phyloP scores from a whole-genome alignment of 495 filamentous ascomycete species.

The Geopyxis carbonaria region DNA sequence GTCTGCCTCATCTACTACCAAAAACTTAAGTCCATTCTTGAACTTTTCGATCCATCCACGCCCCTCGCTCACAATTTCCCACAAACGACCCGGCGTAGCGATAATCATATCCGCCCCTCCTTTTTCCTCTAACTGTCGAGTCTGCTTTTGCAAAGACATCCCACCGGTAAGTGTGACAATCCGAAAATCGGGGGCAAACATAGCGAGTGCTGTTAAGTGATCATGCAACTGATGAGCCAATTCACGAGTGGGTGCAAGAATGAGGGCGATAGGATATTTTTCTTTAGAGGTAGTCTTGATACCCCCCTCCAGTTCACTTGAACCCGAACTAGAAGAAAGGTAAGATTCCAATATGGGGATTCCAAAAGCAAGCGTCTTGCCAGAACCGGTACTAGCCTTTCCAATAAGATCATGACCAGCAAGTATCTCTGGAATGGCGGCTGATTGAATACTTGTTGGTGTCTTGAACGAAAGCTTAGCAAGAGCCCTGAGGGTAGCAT shows the following conservation, averaged over 20 bases:
- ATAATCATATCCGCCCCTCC: conserved; percentile 66
- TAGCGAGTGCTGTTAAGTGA: conserved; percentile 59
- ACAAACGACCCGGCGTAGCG: conserved; percentile 80
- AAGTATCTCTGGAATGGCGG: conserved; percentile 61
- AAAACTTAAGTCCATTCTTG: conserved; percentile 46
- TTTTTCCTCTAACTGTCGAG: conserved; percentile 46
- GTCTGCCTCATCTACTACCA: conserved; percentile 92
- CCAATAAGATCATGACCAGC: conserved; percentile 61
- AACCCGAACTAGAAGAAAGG: conserved; percentile 23
- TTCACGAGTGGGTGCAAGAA: conserved; percentile 83
- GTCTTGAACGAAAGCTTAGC: conserved; percentile 57
- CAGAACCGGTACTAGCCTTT: conserved; percentile 68
- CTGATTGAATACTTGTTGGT: conserved; percentile 65
- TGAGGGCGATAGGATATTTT: conserved; percentile 54
- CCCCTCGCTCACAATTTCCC: conserved; percentile 71
- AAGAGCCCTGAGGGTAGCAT: conserved; percentile 50
- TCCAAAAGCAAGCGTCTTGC: conserved; percentile 69
- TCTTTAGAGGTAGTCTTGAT: conserved; percentile 27
- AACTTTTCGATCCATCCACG: conserved; percentile 46
- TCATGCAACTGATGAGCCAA: conserved; percentile 75
- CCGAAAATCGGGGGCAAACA: conserved; percentile 40
- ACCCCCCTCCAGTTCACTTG: conserved; percentile 25
- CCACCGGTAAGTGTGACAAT: conserved; percentile 81
- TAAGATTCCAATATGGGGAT: conserved; percentile 60
- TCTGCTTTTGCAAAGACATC: conserved; percentile 80